Conservation (phyloP, 2,329 filamentous ascomycete species). For the Monosporascus sp. region DNA sequence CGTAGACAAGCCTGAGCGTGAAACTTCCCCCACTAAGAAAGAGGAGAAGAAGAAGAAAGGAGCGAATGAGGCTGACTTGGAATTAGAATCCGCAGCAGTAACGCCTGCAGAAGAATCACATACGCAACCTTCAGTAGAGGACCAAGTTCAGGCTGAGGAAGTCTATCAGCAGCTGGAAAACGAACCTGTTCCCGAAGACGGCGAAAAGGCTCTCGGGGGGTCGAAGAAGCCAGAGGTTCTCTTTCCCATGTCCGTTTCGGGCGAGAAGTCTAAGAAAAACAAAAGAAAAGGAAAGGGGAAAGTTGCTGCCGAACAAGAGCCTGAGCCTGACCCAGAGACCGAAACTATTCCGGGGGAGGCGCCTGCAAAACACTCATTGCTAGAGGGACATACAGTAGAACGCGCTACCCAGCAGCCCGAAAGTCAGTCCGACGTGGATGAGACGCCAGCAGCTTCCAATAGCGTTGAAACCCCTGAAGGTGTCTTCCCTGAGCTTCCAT, state of each 20-base stretch:
- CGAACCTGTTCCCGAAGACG: conserved; percentile 8
- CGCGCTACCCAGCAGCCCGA: conserved; percentile 2
- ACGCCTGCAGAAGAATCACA: conserved; percentile 2
- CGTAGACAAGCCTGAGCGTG: conserved; percentile 7
- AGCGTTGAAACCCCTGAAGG: conserved; percentile 3
- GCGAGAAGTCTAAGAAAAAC: conserved; percentile 12
- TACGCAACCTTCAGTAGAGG: not conserved
- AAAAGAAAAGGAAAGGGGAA: conserved; percentile 27
- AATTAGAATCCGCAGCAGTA: not conserved
- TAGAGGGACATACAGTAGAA: conserved; percentile 1
- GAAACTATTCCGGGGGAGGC: conserved; percentile 1
- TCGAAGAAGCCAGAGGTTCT: not conserved
- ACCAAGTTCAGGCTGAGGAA: not conserved
- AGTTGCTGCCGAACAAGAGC: conserved; percentile 6
- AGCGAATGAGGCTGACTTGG: not conserved
- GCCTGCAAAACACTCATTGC: not conserved
- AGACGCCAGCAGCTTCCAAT: conserved; percentile 17
- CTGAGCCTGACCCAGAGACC: conserved; percentile 3
- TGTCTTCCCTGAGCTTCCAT: conserved; percentile 7
- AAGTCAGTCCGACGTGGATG: conserved; percentile 17
- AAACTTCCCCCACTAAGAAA: conserved; percentile 17
- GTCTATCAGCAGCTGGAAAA: not conserved
- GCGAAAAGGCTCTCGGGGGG: not conserved
- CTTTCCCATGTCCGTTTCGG: not conserved
- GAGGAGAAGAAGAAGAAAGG: conserved; percentile 17